Evolutionary conservation across 805 yeast genomes (phyloP), one percentile per base, ranked within the genome.

Genomic region (Wickerhamiella spandovensis): DNA sequence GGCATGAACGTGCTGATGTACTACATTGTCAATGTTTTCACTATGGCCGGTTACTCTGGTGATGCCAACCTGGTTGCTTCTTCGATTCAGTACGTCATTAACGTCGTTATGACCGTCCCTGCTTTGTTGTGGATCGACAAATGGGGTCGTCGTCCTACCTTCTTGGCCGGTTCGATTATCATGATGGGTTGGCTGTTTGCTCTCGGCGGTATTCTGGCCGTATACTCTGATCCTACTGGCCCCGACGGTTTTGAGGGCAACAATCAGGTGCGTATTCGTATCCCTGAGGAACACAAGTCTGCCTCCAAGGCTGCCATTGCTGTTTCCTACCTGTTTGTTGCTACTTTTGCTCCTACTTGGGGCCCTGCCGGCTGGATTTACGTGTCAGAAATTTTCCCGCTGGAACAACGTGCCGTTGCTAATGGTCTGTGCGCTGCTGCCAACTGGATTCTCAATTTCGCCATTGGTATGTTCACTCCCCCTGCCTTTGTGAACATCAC

Each of bases 261-360:
- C 47, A 55, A 57, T 13, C 54, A 53, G 47, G 54, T 59, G 22
- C 54, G 54, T 7, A 55, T 59, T 39, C 49, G 47, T 44, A 59
- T 58, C 28, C 59, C 61, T 15, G 48, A 45, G 5, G 51, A 54
- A 21, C 54, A 67, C 30, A 59, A 55, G 24, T 54, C 65, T 22
- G 71, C 74, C 7, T 68, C 72, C 48, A 70, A 73, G 62, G 74
- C 70, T 44, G 68, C 75, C 60, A 72, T 78, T 58, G 78, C 78
- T 18, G 73, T 75, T 57, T 65, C 72, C 6, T 77, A 78, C 64
- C 54, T 75, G 54, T 85, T 82, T 63, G 81, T 85, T 57, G 79
- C 81, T 50, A 80, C 81, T 63, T 82, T 82, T 68, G 94, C 92
- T 9, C 73, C 85, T 3, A 76, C 90, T 22, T 85, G 92, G 90